Percentiles rank a stretch among this genome's conserved stretches.
These are phyloP conservation scores for Carnegiea gigantea DNA, from an alignment of 179 eudicot species.

Conservation along the genomic window DNA sequence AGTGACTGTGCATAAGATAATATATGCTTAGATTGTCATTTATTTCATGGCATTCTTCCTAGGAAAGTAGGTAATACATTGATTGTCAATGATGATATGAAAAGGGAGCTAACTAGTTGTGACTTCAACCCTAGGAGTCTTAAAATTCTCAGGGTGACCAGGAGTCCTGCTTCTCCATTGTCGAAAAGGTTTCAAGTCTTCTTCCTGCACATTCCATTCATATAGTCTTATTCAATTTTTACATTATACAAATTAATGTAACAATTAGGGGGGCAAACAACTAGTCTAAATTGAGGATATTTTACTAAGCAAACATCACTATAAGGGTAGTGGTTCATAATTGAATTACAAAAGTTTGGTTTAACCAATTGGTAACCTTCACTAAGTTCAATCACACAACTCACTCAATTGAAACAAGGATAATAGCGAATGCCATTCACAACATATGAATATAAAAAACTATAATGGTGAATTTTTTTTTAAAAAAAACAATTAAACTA, in stretches of 20 bases:
- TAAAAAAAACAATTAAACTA: no score
- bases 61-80: background rate
- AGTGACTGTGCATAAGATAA: conserved; percentile 47
- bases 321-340: no score
- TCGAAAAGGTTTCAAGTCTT: conserved; percentile 53
- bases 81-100: background rate
- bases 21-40: background rate
- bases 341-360: no score
- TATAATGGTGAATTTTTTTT: no score
- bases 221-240: background rate
- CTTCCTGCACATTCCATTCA: conserved; percentile 38
- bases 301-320: no score
- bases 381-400: no score
- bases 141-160: conserved; percentile 65
- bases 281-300: background rate
- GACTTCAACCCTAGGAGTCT: conserved; percentile 63
- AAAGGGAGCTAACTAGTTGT: conserved; percentile 48
- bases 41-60: background rate
- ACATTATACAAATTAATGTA: no score
- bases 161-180: conserved; percentile 60
- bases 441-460: no score
- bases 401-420: no score
- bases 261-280: no score
- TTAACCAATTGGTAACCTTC: no score
- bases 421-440: no score